Evolutionary conservation across 805 yeast genomes (phyloP).

Genomic region (Candida sonorensis): DNA sequence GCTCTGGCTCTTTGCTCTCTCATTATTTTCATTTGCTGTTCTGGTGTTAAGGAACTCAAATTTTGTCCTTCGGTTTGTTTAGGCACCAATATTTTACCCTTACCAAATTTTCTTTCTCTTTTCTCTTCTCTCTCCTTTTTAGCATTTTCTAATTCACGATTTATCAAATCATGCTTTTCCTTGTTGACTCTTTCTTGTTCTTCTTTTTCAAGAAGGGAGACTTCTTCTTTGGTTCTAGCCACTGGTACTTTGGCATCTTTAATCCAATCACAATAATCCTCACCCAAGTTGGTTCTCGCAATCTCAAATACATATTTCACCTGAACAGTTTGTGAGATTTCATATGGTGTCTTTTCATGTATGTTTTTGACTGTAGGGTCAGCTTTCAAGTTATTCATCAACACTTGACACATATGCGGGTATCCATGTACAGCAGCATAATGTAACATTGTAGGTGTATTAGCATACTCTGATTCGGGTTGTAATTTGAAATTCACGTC

Average conservation of each 20-base stretch:
- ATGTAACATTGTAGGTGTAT: constrained; percentile 72
- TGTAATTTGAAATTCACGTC: constrained; percentile 44
- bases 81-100: constrained; percentile 28
- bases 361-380: constrained; percentile 56
- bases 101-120: constrained; percentile 24
- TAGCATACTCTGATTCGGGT: constrained; percentile 46
- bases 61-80: constrained; percentile 31
- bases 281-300: constrained; percentile 64
- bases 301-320: constrained; percentile 56
- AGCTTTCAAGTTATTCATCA: constrained; percentile 59
- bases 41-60: constrained; percentile 58
- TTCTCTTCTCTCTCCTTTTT: constrained; percentile 33
- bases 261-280: constrained; percentile 61
- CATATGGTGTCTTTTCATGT: constrained; percentile 61
- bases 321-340: constrained; percentile 44
- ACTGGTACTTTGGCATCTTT: constrained; percentile 53
- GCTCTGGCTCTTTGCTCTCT: constrained; percentile 96
- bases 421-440: constrained; percentile 66
- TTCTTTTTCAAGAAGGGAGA: constrained; percentile 33
- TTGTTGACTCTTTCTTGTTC: constrained; percentile 30
- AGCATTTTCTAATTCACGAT: constrained; percentile 34
- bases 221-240: constrained; percentile 50
- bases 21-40: constrained; percentile 72
- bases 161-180: constrained; percentile 35
- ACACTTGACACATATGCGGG: constrained; percentile 56